These are phyloP conservation scores for Elsinoe necatrix DNA, from an alignment of 2,329 filamentous ascomycete species.

Conservation along the genomic window DNA sequence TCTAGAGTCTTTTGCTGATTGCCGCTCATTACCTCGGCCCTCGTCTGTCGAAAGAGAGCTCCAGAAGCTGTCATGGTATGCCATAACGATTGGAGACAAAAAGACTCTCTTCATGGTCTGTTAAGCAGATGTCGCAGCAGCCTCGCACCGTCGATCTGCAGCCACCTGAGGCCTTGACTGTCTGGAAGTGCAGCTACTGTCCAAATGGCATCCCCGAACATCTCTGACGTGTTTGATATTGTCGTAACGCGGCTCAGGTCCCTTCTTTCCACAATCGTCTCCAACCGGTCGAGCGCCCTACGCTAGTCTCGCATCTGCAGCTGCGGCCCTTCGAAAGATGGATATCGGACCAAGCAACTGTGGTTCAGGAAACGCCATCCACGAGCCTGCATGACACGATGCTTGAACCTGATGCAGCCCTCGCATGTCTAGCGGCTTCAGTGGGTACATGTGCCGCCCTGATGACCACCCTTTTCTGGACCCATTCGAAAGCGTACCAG, in stretches of 20 bases:
- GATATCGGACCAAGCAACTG: neutral
- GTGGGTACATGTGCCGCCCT: neutral
- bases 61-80: neutral
- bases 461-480: neutral
- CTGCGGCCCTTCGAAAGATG: constrained; percentile 1
- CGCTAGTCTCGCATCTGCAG: neutral
- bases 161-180: neutral
- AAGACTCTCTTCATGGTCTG: neutral
- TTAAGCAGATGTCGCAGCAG: neutral
- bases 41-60: neutral
- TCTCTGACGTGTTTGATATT: neutral
- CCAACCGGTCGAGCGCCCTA: neutral
- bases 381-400: neutral
- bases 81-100: neutral
- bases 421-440: neutral
- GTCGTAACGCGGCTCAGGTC: neutral
- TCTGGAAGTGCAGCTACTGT: neutral
- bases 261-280: neutral
- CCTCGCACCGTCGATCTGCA: neutral
- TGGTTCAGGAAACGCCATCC: constrained; percentile 6
- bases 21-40: neutral
- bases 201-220: neutral
- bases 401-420: neutral
- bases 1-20: neutral
- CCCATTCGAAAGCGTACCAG: neutral